Evolutionary conservation across 768 basidiomycete genomes (phyloP).

Genomic region (Phanerochaete carnosa): DNA sequence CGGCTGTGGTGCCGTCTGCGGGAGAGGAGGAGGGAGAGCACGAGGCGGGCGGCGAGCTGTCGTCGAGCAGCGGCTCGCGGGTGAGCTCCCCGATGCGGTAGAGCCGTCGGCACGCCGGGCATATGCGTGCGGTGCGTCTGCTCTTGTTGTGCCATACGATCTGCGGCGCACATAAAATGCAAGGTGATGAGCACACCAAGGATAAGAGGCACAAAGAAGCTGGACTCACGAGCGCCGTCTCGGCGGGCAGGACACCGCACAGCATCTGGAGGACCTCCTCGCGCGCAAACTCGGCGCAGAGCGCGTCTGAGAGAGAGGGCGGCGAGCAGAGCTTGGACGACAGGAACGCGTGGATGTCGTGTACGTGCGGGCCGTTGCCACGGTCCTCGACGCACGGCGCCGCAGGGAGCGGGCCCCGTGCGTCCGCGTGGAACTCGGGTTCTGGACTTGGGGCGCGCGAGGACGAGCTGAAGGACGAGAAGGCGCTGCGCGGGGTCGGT

Average conservation of each 20-base stretch:
- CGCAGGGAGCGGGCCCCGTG: slow-evolving; percentile 12
- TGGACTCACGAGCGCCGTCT: slow-evolving; percentile 59
- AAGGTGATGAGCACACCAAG: too few relatives aligned
- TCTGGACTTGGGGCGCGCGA: not conserved
- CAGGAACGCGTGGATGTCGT: slow-evolving; percentile 63
- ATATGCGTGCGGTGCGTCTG: slow-evolving; percentile 63
- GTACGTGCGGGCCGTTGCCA: slow-evolving; percentile 76
- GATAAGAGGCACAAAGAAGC: not conserved
- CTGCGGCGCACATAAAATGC: slow-evolving; percentile 31
- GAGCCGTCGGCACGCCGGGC: slow-evolving; percentile 73
- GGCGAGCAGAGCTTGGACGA: slow-evolving; percentile 64
- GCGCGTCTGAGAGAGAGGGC: slow-evolving; percentile 56
- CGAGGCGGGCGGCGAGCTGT: not conserved
- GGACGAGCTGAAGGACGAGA: not conserved
- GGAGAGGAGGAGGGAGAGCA: too few relatives aligned
- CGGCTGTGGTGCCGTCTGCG: not conserved
- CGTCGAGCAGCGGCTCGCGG: slow-evolving; percentile 33
- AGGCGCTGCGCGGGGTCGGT: not conserved
- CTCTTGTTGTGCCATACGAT: slow-evolving; percentile 88
- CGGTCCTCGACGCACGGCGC: slow-evolving; percentile 71
- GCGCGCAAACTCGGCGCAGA: slow-evolving; percentile 77
- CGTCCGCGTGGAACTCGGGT: not conserved
- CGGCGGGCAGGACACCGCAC: slow-evolving; percentile 62
- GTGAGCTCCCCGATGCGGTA: slow-evolving; percentile 69
- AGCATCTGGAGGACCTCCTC: slow-evolving; percentile 76